Conservation (phyloP, 2,329 filamentous ascomycete species). For the Hymenoscyphus infarciens region DNA sequence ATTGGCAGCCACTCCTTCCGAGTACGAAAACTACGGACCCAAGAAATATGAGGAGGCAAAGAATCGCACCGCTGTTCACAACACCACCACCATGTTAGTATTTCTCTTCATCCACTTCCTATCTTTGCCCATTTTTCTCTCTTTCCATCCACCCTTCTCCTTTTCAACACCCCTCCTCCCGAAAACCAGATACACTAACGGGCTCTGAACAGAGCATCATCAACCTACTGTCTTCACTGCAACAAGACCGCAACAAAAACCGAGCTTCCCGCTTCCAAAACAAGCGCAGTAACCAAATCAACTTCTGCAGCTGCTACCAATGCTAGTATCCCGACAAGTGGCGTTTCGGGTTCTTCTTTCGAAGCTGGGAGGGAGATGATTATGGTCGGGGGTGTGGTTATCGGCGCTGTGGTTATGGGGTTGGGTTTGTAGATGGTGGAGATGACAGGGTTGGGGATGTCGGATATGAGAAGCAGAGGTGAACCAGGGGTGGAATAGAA, state of each 20-base stretch:
- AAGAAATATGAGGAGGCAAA: not conserved
- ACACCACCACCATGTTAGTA: not conserved
- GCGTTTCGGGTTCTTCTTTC: not conserved
- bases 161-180: not conserved
- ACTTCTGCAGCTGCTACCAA: not conserved
- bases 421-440: conserved; percentile 3
- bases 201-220: not conserved
- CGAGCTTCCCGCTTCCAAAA: not conserved
- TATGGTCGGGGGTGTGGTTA: not conserved
- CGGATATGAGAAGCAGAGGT: not conserved
- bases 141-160: not conserved
- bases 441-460: not conserved
- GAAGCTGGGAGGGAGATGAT: not conserved
- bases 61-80: not conserved
- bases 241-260: not conserved
- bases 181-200: not conserved
- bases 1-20: not conserved
- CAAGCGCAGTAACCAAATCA: not conserved
- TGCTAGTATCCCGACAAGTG: not conserved
- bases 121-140: not conserved
- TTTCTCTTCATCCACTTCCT: too few relatives aligned
- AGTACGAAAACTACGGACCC: not conserved
- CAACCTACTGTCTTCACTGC: not conserved
- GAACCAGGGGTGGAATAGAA: too few relatives aligned
- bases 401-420: not conserved